phyloP scores from a whole-genome alignment of 768 basidiomycete genomes.

The Leucogyrophana mollusca region DNA sequence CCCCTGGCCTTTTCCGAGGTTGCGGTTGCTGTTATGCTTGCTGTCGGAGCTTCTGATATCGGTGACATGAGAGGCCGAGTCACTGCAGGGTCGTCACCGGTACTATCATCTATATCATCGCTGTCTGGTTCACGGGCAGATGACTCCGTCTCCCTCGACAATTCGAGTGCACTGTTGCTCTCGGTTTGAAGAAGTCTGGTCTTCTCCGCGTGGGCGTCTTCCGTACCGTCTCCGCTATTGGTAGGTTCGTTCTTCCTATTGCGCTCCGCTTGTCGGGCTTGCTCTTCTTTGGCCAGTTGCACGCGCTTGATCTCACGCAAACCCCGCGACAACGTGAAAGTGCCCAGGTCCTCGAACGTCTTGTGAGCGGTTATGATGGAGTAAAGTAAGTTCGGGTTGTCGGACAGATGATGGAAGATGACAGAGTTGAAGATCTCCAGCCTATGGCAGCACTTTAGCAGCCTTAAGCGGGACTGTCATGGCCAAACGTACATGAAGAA shows the following conservation, averaged over 20 bases:
- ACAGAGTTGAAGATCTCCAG: constrained; percentile 91
- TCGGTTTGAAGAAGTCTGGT: constrained; percentile 61
- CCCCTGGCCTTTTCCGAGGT: constrained; percentile 88
- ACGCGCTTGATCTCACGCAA: constrained; percentile 80
- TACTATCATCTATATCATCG: constrained; percentile 7
- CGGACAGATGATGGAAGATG: constrained; percentile 71
- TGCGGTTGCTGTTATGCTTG: constrained; percentile 23
- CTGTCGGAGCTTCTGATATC: constrained; percentile 34
- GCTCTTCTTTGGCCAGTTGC: constrained; percentile 73
- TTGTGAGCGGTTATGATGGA: constrained; percentile 82
- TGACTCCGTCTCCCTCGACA: constrained; percentile 21
- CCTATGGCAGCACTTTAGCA: constrained; percentile 36
- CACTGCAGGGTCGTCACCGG: constrained; percentile 6
- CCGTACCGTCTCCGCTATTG: constrained; percentile 8
- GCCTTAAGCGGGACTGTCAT: not conserved
- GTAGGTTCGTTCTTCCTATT: constrained; percentile 20
- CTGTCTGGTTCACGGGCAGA: constrained; percentile 6
- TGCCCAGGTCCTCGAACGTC: constrained; percentile 86
- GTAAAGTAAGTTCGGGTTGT: constrained; percentile 88
- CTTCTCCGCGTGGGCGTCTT: constrained; percentile 60
- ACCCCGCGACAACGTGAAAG: constrained; percentile 85
- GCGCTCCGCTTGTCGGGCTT: constrained; percentile 33
- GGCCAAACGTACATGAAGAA: constrained; percentile 74
- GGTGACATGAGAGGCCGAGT: constrained; percentile 44
- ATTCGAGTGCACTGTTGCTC: constrained; percentile 27